Evolutionary conservation across 164 flowering plant genomes (phyloP).

Genomic region (Chloranthus sessilifolius): DNA sequence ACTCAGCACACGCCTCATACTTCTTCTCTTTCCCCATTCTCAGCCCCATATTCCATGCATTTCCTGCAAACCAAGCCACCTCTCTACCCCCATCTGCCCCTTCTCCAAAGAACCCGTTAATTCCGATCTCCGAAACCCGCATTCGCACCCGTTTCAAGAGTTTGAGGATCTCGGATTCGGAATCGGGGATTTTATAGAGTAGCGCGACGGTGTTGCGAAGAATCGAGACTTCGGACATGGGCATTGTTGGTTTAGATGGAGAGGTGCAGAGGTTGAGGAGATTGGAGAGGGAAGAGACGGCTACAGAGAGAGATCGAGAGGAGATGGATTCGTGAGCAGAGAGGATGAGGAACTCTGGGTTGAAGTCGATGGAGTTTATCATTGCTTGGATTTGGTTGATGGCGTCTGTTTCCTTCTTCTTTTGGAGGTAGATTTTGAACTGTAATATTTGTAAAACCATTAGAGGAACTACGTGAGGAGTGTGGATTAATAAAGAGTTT

Average conservation of each 20-base stretch:
- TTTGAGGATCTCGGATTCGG: slow-evolving; percentile 52
- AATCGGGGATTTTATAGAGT: slow-evolving; percentile 38
- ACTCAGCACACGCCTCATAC: slow-evolving; percentile 55
- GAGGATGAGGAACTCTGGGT: slow-evolving; percentile 77
- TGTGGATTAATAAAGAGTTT: too few relatives aligned
- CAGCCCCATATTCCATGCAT: slow-evolving; percentile 78
- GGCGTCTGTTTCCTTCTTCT: slow-evolving; percentile 52
- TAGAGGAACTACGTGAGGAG: too few relatives aligned
- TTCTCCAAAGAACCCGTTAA: slow-evolving; percentile 66
- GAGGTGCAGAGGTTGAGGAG: slow-evolving; percentile 59
- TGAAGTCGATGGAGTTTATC: slow-evolving; percentile 77
- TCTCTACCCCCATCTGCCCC: slow-evolving; percentile 79
- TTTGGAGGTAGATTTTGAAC: slow-evolving; percentile 84
- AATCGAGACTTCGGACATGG: slow-evolving; percentile 61
- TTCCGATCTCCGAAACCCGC: slow-evolving; percentile 52
- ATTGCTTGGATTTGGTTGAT: slow-evolving; percentile 65
- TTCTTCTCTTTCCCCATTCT: slow-evolving; percentile 52
- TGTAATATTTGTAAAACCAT: too few relatives aligned
- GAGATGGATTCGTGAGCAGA: slow-evolving; percentile 95
- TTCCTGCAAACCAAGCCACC: slow-evolving; percentile 72
- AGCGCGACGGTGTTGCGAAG: slow-evolving; percentile 63
- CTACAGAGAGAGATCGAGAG: slow-evolving; percentile 68
- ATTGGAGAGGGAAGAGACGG: slow-evolving; percentile 61
- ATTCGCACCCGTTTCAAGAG: slow-evolving; percentile 42
- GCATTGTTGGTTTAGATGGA: slow-evolving; percentile 58